phyloP scores from a whole-genome alignment of 73 alveolate genomes.

The Uronychia binucleata region DNA sequence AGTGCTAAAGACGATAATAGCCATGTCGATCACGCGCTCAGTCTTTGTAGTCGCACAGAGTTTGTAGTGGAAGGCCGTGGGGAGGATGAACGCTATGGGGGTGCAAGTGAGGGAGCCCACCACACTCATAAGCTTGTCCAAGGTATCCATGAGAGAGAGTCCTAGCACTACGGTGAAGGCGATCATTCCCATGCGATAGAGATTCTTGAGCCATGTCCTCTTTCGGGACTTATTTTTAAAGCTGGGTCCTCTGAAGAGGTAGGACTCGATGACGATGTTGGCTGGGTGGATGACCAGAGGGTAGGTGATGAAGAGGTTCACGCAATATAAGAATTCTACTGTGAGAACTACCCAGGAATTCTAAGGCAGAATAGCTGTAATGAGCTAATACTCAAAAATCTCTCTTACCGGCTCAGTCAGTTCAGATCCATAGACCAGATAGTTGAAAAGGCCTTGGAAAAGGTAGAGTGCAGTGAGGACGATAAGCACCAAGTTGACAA shows the following conservation, averaged over 20 bases:
- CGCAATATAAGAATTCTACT: constrained; percentile 30
- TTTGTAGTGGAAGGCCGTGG: constrained; percentile 52
- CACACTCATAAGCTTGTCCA: constrained; percentile 57
- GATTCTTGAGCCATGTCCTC: constrained; percentile 52
- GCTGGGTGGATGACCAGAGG: constrained; percentile 63
- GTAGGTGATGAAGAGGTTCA: constrained; percentile 54
- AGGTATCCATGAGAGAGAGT: constrained; percentile 29
- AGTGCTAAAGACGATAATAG: neutral
- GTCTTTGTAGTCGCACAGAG: constrained; percentile 9
- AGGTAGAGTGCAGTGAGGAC: neutral
- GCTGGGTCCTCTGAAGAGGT: constrained; percentile 12
- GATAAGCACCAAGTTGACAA: neutral
- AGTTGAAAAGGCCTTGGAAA: constrained; percentile 19
- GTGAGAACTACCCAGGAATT: constrained; percentile 13
- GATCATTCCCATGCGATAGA: constrained; percentile 27
- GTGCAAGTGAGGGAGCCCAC: constrained; percentile 61
- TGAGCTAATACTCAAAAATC: neutral
- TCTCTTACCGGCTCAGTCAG: neutral
- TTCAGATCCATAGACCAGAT: constrained; percentile 1
- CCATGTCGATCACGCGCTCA: neutral
- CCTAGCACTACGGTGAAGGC: constrained; percentile 46
- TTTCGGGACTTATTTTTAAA: constrained; percentile 20
- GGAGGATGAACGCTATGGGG: constrained; percentile 65
- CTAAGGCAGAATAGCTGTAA: constrained; percentile 14
- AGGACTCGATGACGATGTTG: constrained; percentile 46